Percentiles rank a stretch among this genome's conserved stretches.
Evolutionary conservation across 2,329 filamentous ascomycete species (phyloP).

Genomic region (Aureobasidium sp.): DNA sequence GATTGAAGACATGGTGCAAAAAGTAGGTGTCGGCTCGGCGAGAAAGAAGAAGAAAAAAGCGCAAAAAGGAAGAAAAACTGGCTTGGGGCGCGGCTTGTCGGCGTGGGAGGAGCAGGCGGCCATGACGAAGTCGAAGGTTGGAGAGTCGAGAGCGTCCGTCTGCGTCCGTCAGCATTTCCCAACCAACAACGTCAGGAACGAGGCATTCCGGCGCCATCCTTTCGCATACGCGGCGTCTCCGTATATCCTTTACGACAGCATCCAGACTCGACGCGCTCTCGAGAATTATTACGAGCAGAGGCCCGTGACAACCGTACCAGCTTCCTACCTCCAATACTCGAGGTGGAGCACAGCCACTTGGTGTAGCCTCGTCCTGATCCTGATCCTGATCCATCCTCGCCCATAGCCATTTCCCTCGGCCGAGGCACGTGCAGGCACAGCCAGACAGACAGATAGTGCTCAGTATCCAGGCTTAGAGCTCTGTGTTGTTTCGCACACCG

Average conservation of each 20-base stretch:
- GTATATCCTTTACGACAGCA: neutral
- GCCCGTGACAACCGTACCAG: neutral
- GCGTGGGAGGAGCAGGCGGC: neutral
- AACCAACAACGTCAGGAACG: neutral
- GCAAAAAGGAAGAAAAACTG: constrained; percentile 1
- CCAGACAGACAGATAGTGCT: neutral
- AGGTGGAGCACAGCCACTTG: constrained; percentile 7
- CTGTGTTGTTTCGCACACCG: neutral
- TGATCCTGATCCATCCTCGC: neutral
- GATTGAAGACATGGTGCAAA: neutral
- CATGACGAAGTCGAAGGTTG: constrained; percentile 1
- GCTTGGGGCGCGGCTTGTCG: neutral
- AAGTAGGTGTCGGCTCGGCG: neutral
- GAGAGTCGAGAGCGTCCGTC: neutral
- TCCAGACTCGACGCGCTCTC: neutral
- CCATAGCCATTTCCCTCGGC: neutral
- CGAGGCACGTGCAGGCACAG: constrained; percentile 2
- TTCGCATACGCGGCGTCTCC: neutral
- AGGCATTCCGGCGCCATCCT: neutral
- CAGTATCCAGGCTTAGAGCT: neutral
- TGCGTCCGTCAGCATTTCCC: neutral
- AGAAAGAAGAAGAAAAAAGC: neutral
- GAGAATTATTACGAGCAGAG: neutral
- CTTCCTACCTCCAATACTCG: neutral
- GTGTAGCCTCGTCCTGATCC: neutral